Percentiles rank a stretch among this genome's conserved stretches.
Evolutionary conservation across 2,329 filamentous ascomycete genomes (phyloP).

Genomic region (Metarhizium brunneum): DNA sequence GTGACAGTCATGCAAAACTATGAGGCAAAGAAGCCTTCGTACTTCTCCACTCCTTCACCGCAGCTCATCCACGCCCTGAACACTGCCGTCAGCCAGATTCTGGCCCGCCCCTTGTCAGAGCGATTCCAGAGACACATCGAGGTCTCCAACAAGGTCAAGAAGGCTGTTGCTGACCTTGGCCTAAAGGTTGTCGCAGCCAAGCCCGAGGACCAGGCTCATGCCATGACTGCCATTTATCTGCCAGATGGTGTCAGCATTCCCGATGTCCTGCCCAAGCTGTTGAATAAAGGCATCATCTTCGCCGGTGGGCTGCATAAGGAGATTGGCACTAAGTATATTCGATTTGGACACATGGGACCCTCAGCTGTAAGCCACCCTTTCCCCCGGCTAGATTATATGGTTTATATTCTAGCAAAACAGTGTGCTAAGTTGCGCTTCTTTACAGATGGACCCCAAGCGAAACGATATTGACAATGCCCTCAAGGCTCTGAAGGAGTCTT

Average conservation of each 20-base stretch:
- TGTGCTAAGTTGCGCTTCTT: not conserved
- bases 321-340: conserved; percentile 85
- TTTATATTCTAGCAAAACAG: not conserved
- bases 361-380: conserved; percentile 54
- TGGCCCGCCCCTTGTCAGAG: conserved; percentile 68
- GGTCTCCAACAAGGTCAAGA: conserved; percentile 78
- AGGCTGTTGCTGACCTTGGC: conserved; percentile 68
- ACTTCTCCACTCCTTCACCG: conserved; percentile 94
- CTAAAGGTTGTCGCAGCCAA: conserved; percentile 79
- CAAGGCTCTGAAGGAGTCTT: conserved; percentile 61
- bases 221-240: conserved; percentile 96
- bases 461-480: conserved; percentile 80
- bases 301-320: conserved; percentile 94
- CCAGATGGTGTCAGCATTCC: conserved; percentile 74
- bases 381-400: not conserved
- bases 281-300: conserved; percentile 85
- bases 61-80: conserved; percentile 90
- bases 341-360: conserved; percentile 97
- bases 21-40: conserved; percentile 92
- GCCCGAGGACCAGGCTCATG: conserved; percentile 86
- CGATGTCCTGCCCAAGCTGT: conserved; percentile 74
- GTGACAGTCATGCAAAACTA: conserved; percentile 93
- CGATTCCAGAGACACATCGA: conserved; percentile 75
- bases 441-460: conserved; percentile 62
- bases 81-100: conserved; percentile 78